Base-by-base conservation (phyloP, 106 monocot species). In the Alisma plantagoaquatica region DNA sequence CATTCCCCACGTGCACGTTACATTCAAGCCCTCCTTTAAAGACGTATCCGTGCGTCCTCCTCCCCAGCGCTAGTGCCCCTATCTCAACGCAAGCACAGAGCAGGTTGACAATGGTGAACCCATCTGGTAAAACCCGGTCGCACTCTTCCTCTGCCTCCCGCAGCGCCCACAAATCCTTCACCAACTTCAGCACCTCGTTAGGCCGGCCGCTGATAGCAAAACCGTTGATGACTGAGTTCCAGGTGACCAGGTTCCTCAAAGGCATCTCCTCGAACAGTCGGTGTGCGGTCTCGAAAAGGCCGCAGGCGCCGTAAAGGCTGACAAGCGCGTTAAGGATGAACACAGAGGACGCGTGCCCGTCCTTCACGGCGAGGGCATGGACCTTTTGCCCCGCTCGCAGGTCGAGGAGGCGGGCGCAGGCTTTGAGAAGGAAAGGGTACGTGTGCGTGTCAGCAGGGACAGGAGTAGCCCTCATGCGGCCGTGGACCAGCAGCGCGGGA, bases 211-310 rank as follows among this genome's bases (percentile, higher is more conserved):
- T 94, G 11, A 71, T 21, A 10, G 81, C 77, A 44, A 77, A 88
- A 27, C 81, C 89, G 45, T 96, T 89, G 23, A 96, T 78, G 24
- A 82, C 66, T 0, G 84, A 84, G 51, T 96, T 96, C 89, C 89
- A 96, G 0, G 77, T 68, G 10, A 96, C 81, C 11, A 96, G 46
- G n/a, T 73, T 85, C 33, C 73, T 59, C 1, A 45, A 44, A 23
- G 25, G 26, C 74, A 89, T 79, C 63, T 23, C 59, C 21, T 78
- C 84, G 55, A 96, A 96, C 81, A 96, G 14, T 41, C 50, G 51
- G 46, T 89, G 66, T 0, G 96, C 89, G 23, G 43, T 64, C 51
- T 89, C 84, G 35, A 76, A 84, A 6, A 63, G 54, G 5, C 96
- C 96, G 29, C 87, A 94, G 2, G 77, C 62, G 0, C 77, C 53